A percentile compares a stretch with the other conserved stretches of the same genome.
phyloP scores from a whole-genome alignment of 805 yeast species.

The Kazachstania martiniae region DNA sequence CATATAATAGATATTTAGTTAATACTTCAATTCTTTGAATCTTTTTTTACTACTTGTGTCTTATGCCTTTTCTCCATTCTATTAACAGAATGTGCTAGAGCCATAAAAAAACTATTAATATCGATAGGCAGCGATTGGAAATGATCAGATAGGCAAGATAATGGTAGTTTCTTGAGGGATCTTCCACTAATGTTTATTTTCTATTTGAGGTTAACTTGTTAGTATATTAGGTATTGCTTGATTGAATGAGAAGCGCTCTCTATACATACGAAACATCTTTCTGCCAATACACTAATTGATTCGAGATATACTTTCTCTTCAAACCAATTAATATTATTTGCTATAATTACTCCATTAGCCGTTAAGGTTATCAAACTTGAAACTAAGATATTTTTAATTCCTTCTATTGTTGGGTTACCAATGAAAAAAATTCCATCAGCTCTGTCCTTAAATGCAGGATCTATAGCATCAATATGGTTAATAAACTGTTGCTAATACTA shows the following conservation, averaged over 20 bases:
- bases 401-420: conserved; percentile 26
- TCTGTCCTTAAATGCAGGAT: conserved; percentile 36
- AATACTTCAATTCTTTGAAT: too few relatives aligned
- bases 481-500: conserved; percentile 35
- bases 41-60: too few relatives aligned
- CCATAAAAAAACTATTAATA: conserved; percentile 15
- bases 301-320: conserved; percentile 6
- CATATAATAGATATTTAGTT: too few relatives aligned
- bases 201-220: conserved; percentile 11
- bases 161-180: conserved; percentile 19
- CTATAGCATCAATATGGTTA: conserved; percentile 30
- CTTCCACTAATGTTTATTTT: conserved; percentile 22
- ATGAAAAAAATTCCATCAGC: conserved; percentile 30
- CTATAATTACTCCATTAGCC: conserved; percentile 7
- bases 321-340: conserved; percentile 1
- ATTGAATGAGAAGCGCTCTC: neutral
- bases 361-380: conserved; percentile 22
- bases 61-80: too few relatives aligned
- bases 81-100: conserved; percentile 14
- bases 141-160: conserved; percentile 22
- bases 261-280: conserved; percentile 23
- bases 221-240: neutral
- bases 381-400: conserved; percentile 24
- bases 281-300: conserved; percentile 10
- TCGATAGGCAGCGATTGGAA: conserved; percentile 18